A percentile compares a stretch with the other conserved stretches of the same genome.
These are phyloP conservation scores for Tylopilus plumbeoviolaceoides DNA, from an alignment of 768 basidiomycete species.

Conservation along the genomic window DNA sequence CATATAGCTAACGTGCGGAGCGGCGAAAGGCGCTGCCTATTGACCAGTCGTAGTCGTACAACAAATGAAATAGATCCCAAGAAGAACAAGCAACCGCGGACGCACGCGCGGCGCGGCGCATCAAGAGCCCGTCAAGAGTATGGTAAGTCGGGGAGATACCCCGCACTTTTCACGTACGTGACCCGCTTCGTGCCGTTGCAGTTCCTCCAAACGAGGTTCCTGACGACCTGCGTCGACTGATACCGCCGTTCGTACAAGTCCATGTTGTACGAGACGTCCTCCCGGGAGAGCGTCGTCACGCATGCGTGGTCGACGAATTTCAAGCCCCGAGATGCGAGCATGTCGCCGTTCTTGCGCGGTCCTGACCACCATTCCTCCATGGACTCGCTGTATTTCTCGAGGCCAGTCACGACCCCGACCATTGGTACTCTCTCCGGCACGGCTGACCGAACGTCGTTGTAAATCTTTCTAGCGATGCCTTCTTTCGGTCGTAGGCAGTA, in stretches of 20 bases:
- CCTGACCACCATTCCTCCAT: conserved; percentile 35
- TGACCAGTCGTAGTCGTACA: conserved; percentile 15
- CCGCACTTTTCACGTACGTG: conserved; percentile 29
- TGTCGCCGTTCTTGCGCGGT: conserved; percentile 28
- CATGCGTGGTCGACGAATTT: conserved; percentile 39
- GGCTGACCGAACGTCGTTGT: conserved; percentile 24
- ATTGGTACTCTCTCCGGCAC: conserved; percentile 34
- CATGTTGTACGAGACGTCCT: conserved; percentile 31
- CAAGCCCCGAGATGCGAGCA: conserved; percentile 32
- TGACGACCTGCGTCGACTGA: conserved; percentile 23
- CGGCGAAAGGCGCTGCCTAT: conserved; percentile 17
- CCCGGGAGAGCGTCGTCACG: conserved; percentile 35
- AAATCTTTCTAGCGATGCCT: conserved; percentile 26
- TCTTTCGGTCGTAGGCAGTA: conserved; percentile 29
- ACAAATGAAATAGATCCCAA: neutral
- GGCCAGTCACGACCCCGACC: conserved; percentile 34
- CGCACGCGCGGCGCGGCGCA: neutral
- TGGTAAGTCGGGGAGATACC: conserved; percentile 26
- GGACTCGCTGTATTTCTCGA: conserved; percentile 32
- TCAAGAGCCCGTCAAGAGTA: conserved; percentile 8
- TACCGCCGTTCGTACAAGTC: conserved; percentile 31
- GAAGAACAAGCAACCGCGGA: neutral
- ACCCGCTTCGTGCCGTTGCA: conserved; percentile 28
- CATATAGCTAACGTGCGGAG: conserved; percentile 14
- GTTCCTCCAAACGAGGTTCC: conserved; percentile 27